Base-by-base conservation (phyloP, 2,329 filamentous ascomycete genomes). In the Cladosporium phlei region DNA sequence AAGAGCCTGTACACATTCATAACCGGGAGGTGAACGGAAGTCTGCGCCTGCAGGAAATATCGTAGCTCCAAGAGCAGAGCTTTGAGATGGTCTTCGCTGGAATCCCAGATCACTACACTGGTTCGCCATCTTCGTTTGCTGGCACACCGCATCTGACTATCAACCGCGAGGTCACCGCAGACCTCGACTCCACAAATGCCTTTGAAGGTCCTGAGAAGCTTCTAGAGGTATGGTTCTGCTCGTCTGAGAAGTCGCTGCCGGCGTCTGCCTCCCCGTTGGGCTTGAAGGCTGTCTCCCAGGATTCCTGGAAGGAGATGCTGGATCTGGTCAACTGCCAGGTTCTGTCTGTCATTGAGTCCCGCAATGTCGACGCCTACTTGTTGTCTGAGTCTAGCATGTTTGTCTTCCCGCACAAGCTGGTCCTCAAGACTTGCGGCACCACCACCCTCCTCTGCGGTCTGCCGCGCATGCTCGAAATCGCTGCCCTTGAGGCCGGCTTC, bases 321-420 rank as follows among this genome's bases (percentile, higher is more conserved):
- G 93, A 98, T 66, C 78, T 96, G 63, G 93, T 98, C 70, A 95
- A 96, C 67, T 98, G 93, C 82, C 93, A 98, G 73, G 89, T 98
- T 46, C 77, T 98, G 47, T 98, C 93, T 3, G 85, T 95, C 52
- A 80, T 98, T 54, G 84, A 91, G 65, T 95, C 91, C 19, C 89
- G 95, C 54, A 84, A 91, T 64, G 86, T 97, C 59, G 93, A 98
- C 64, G 91, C 93, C 55, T 98, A 98, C 66, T 81, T 98, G 5
- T 78, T 98, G 47, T 98, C 93, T 53, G 93, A 98, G 72, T 97
- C 93, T 30, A 97, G 93, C 85, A 95, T 98, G 90, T 98, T 98
- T 66, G 88, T 98, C 59, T 98, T 95, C 69, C 89, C 90, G n/a
- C 93, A 98, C 79, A 98, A 98, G 77, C 79, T 98, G 54, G 95